phyloP scores from a whole-genome alignment of 768 basidiomycete species.

The Amylocystis lapponica region DNA sequence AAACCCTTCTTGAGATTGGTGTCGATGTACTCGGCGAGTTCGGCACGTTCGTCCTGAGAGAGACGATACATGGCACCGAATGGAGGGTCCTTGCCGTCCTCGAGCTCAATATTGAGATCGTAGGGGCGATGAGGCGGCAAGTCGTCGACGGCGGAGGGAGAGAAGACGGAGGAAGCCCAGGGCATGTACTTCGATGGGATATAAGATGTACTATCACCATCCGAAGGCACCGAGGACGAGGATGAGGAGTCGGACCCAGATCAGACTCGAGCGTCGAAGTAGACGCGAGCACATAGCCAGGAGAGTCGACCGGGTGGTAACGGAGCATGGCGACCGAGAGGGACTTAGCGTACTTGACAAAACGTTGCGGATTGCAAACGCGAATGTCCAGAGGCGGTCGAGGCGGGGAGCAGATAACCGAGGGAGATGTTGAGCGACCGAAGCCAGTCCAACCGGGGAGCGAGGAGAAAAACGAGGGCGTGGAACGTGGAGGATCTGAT shows the following conservation, averaged over 20 bases:
- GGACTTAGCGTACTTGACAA: too few species aligned
- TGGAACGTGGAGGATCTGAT: background rate
- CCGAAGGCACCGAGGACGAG: constrained; percentile 8
- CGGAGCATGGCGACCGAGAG: too few species aligned
- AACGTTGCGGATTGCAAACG: too few species aligned
- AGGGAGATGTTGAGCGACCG: too few species aligned
- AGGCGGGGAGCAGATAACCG: background rate
- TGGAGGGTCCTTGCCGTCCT: constrained; percentile 19
- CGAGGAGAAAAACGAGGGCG: background rate
- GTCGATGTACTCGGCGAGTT: constrained; percentile 31
- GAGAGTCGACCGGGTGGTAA: background rate
- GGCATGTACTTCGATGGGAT: constrained; percentile 15
- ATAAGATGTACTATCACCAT: too few species aligned
- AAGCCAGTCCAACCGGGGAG: background rate
- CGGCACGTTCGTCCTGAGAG: constrained; percentile 25
- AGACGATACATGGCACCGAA: constrained; percentile 22
- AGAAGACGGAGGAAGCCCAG: constrained; percentile 15
- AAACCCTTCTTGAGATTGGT: constrained; percentile 28
- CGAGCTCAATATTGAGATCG: constrained; percentile 24
- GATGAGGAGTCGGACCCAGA: background rate
- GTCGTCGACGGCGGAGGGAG: constrained; percentile 3
- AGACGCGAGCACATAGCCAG: background rate
- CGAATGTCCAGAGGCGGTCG: background rate
- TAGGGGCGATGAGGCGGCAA: constrained; percentile 3
- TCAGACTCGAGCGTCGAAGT: too few species aligned